A percentile compares a stretch with the other conserved stretches of the same genome.
phyloP scores from a whole-genome alignment of 163 green algal species.

The Prototheca wickerhamii region DNA sequence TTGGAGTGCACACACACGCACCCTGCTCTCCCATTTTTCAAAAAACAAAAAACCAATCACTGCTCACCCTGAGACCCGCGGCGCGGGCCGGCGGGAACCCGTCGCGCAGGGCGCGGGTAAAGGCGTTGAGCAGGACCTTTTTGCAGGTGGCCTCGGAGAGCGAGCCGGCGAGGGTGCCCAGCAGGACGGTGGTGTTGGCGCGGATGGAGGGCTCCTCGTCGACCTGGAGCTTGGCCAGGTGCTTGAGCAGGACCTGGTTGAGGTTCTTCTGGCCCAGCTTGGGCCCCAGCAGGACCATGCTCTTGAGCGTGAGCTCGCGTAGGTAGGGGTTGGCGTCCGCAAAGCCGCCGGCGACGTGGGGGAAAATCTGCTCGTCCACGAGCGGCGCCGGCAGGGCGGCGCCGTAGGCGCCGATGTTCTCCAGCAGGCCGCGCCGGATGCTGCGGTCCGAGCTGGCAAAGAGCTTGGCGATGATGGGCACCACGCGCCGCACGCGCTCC shows the following conservation, averaged over 20 bases:
- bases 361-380: conserved; percentile 68
- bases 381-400: conserved; percentile 39
- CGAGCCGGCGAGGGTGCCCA: conserved; percentile 85
- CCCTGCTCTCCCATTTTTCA: no score
- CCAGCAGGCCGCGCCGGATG: conserved; percentile 73
- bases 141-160: conserved; percentile 50
- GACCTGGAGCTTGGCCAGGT: conserved; percentile 91
- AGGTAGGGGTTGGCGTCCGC: conserved; percentile 82
- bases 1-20: conserved; percentile 25
- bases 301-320: conserved; percentile 93
- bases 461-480: conserved; percentile 80
- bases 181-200: conserved; percentile 96
- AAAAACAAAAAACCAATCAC: neutral
- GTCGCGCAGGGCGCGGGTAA: conserved; percentile 86
- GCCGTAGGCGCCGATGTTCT: conserved; percentile 74
- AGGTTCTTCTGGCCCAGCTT: conserved; percentile 85
- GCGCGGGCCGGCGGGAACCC: conserved; percentile 72
- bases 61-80: conserved; percentile 52
- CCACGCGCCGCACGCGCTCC: conserved; percentile 47
- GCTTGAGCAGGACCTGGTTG: conserved; percentile 80
- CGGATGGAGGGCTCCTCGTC: conserved; percentile 93
- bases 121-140: conserved; percentile 93
- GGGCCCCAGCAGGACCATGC: conserved; percentile 78
- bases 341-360: conserved; percentile 69
- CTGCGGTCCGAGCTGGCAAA: conserved; percentile 67